phyloP scores from a whole-genome alignment of 345 rosid species.

The Eucalyptus tenuipes region DNA sequence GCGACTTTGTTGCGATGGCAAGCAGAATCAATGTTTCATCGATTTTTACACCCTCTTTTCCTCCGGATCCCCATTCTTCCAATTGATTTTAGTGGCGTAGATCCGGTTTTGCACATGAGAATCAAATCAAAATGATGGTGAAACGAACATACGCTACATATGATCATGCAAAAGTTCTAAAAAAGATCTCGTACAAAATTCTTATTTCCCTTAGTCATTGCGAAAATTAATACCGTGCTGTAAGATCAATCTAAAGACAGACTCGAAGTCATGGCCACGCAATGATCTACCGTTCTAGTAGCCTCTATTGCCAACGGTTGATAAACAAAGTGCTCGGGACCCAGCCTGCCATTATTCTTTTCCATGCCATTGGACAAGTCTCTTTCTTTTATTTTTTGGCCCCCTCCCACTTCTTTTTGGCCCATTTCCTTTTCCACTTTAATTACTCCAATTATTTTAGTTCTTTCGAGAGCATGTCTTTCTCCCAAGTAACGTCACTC shows the following conservation, averaged over 20 bases:
- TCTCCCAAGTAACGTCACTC: background rate
- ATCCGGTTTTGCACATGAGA: background rate
- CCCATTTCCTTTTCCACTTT: background rate
- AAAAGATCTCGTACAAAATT: background rate
- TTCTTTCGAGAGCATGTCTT: background rate
- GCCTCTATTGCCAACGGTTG: background rate
- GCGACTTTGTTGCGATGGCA: background rate
- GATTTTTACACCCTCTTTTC: background rate
- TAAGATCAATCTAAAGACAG: background rate
- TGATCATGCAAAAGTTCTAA: background rate
- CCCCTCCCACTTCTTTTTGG: background rate
- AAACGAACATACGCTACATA: background rate
- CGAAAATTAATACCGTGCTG: background rate
- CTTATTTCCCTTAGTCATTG: background rate
- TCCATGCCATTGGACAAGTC: background rate
- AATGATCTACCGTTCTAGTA: background rate
- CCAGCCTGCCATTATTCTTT: background rate
- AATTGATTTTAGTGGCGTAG: background rate
- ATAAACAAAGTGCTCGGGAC: background rate
- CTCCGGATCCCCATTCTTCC: background rate
- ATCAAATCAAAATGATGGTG: background rate
- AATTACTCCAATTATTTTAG: background rate
- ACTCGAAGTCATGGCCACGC: background rate
- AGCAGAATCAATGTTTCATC: background rate
- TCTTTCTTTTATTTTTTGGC: background rate